Evolutionary conservation across 2,329 filamentous ascomycete species (phyloP).

Genomic region (Colletotrichum sp.): DNA sequence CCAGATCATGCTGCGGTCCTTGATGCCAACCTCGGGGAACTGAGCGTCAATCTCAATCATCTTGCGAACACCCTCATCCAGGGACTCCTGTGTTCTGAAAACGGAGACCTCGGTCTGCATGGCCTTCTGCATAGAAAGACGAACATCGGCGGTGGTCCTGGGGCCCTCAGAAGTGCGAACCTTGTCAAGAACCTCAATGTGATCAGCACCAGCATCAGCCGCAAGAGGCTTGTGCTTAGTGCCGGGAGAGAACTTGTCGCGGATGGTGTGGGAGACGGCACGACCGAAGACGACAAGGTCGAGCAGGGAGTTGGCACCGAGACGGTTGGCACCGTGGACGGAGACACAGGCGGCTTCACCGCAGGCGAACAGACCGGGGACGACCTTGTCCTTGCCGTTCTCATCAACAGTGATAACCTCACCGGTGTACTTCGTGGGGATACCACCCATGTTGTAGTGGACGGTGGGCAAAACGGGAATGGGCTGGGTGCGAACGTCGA

Average conservation of each 20-base stretch:
- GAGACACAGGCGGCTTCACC: slow-evolving; percentile 98
- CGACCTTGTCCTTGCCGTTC: slow-evolving; percentile 86
- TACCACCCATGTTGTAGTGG: slow-evolving; percentile 99
- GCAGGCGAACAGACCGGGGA: slow-evolving; percentile 93
- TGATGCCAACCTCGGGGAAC: slow-evolving; percentile 87
- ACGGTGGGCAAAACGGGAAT: slow-evolving; percentile 96
- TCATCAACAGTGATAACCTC: slow-evolving; percentile 92
- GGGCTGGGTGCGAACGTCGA: slow-evolving; percentile 95
- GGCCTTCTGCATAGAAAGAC: slow-evolving; percentile 93
- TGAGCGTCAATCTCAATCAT: slow-evolving; percentile 83
- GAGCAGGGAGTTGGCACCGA: slow-evolving; percentile 97
- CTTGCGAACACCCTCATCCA: slow-evolving; percentile 91
- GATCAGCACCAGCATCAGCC: slow-evolving; percentile 86
- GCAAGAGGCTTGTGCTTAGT: slow-evolving; percentile 78
- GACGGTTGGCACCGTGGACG: slow-evolving; percentile 96
- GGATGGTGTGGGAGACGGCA: slow-evolving; percentile 95
- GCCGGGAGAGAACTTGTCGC: slow-evolving; percentile 89
- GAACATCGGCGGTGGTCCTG: slow-evolving; percentile 87
- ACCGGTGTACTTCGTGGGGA: slow-evolving; percentile 95
- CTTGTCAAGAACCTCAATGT: slow-evolving; percentile 85
- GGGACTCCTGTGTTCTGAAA: slow-evolving; percentile 91
- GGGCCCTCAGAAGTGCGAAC: slow-evolving; percentile 83
- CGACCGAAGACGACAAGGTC: slow-evolving; percentile 98
- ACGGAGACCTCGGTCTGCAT: slow-evolving; percentile 98
- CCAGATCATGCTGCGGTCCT: slow-evolving; percentile 99